Evolutionary conservation across 2,329 filamentous ascomycete genomes (phyloP).

Genomic region (Zasmidium angulare): DNA sequence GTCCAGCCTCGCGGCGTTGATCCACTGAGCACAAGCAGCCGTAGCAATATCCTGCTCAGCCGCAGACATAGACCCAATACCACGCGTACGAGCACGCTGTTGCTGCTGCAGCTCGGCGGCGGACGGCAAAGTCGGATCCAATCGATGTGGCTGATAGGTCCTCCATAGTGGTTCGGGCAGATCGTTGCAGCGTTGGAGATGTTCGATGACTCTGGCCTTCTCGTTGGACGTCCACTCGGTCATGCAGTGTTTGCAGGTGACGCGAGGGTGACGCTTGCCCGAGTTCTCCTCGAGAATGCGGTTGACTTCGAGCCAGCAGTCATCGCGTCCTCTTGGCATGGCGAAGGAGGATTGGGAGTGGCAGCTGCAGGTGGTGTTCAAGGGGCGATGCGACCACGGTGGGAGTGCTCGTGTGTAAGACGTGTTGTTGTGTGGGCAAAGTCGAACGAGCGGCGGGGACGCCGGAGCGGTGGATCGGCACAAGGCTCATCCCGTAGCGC

Average conservation of each 20-base stretch:
- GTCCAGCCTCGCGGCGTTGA: slow-evolving; percentile 20
- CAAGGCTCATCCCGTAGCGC: background rate
- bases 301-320: slow-evolving; percentile 27
- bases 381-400: slow-evolving; percentile 5
- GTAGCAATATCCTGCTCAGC: slow-evolving; percentile 25
- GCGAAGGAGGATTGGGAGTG: background rate
- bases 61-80: slow-evolving; percentile 25
- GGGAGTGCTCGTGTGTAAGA: background rate
- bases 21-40: slow-evolving; percentile 25
- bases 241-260: slow-evolving; percentile 26
- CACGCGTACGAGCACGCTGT: slow-evolving; percentile 24
- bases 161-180: slow-evolving; percentile 25
- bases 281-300: slow-evolving; percentile 25
- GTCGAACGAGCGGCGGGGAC: background rate
- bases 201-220: slow-evolving; percentile 26
- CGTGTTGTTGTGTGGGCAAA: background rate
- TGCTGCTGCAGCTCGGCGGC: slow-evolving; percentile 26
- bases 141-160: slow-evolving; percentile 26
- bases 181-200: slow-evolving; percentile 25
- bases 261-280: slow-evolving; percentile 28
- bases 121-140: slow-evolving; percentile 24
- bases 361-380: background rate
- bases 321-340: slow-evolving; percentile 27
- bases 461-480: background rate
- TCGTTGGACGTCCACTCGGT: slow-evolving; percentile 28